Evolutionary conservation across 1,284 basidiomycete species (phyloP).

Genomic region (Polyporus tsugae): DNA sequence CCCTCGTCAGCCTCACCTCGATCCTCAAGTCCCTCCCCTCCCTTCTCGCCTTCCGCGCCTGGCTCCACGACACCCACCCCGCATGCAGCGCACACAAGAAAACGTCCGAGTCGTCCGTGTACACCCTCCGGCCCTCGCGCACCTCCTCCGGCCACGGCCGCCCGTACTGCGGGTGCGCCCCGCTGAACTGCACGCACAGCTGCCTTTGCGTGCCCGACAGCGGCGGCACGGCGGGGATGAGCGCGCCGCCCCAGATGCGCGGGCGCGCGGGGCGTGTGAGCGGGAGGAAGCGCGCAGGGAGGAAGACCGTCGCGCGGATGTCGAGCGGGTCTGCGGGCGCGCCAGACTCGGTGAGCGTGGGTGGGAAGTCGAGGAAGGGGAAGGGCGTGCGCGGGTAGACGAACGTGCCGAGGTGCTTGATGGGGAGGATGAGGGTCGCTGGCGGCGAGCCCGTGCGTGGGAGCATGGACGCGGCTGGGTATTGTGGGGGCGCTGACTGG

Average conservation of each 20-base stretch:
- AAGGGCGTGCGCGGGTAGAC: constrained; percentile 55
- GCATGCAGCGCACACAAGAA: constrained; percentile 80
- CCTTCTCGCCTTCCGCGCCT: constrained; percentile 55
- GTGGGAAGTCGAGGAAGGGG: constrained; percentile 48
- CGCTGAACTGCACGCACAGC: constrained; percentile 41
- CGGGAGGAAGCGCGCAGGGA: constrained; percentile 68
- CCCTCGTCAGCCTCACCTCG: constrained; percentile 53
- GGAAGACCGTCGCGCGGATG: constrained; percentile 67
- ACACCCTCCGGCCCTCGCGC: constrained; percentile 54
- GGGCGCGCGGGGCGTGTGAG: constrained; percentile 55
- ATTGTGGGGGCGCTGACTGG: constrained; percentile 15
- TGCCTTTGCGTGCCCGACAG: constrained; percentile 38
- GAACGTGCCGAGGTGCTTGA: constrained; percentile 62
- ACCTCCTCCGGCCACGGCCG: constrained; percentile 38
- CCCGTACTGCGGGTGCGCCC: constrained; percentile 31
- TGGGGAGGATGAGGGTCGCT: constrained; percentile 42
- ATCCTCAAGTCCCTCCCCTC: constrained; percentile 64
- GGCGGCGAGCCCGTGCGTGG: constrained; percentile 32
- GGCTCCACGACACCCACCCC: constrained; percentile 69
- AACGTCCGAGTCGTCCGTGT: constrained; percentile 80
- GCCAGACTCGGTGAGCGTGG: constrained; percentile 29
- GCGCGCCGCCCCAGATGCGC: constrained; percentile 74
- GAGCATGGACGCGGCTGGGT: constrained; percentile 23
- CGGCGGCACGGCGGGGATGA: constrained; percentile 49
- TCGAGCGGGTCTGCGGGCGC: constrained; percentile 47